phyloP scores from a whole-genome alignment of 345 rosid genomes.

The Adansonia digitata region DNA sequence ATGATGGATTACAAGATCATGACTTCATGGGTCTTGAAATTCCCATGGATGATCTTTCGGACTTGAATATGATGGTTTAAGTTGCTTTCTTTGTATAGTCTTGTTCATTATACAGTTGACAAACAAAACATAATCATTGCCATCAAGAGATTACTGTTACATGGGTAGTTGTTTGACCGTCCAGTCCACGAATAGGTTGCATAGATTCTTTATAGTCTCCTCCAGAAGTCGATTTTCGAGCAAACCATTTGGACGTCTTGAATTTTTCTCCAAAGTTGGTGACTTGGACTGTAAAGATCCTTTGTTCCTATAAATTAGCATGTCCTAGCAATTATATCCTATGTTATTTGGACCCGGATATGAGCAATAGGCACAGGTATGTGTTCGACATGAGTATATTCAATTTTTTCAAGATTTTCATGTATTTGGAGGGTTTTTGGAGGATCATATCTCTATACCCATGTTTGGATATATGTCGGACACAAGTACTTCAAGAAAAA shows the following conservation, averaged over 20 bases:
- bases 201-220: slow-evolving; percentile 69
- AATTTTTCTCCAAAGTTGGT: slow-evolving; percentile 52
- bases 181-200: slow-evolving; percentile 50
- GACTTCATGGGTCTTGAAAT: slow-evolving; percentile 96
- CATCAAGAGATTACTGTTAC: slow-evolving; percentile 55
- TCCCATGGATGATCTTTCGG: slow-evolving; percentile 98
- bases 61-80: slow-evolving; percentile 96
- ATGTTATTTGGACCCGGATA: too few species aligned
- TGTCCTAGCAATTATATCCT: slow-evolving; percentile 49
- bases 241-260: slow-evolving; percentile 39
- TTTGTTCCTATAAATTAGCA: slow-evolving; percentile 46
- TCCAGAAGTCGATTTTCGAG: slow-evolving; percentile 44
- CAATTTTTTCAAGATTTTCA: too few species aligned
- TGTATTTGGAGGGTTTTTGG: too few species aligned
- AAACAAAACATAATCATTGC: slow-evolving; percentile 39
- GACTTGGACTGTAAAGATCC: slow-evolving; percentile 57
- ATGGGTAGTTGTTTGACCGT: slow-evolving; percentile 42
- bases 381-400: too few species aligned
- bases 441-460: too few species aligned
- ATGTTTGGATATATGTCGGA: too few species aligned
- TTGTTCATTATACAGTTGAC: slow-evolving; percentile 76
- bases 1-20: slow-evolving; percentile 78
- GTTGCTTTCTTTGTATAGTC: slow-evolving; percentile 65
- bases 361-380: too few species aligned
- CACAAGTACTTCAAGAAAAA: too few species aligned